Base-by-base conservation (phyloP, 140 eudicot species). In the Senecio squalidus region DNA sequence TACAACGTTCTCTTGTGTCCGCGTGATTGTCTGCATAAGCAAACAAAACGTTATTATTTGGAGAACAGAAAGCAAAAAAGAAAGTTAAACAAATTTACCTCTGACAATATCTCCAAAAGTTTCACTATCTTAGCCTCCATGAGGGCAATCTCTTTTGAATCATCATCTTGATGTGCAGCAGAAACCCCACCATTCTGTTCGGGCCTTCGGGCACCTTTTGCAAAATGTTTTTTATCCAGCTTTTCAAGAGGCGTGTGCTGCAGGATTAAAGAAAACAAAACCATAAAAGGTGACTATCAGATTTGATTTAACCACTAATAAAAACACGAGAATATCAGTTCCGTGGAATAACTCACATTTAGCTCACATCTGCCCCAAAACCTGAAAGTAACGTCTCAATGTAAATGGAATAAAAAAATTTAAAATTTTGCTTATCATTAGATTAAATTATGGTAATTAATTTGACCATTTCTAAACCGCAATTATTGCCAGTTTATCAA, bases 221-320 rank as follows among this genome's bases (percentile, higher is more conserved):
- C 84, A 75, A 92, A 92, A 59, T 86, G 98, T 56, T 84, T 92
- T 55, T 28, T 80, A 46, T 92, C 98, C 75, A 92, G 45, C 73
- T 86, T 81, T 44, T 92, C 96, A 70, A 87, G 95, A 59, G 98
- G 92, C 3, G 92, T 92, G 66, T 86, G 70, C 98, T 91, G 85
- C 74, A 74, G 46, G 17, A 21, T 44, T 25, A 54, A 9, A 26
- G 25, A 26, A 55, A 15, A 18, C 17, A 15, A 13, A 40, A n/a
- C n/a, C n/a, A n/a, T n/a, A 9, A 13, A 22, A 28, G 43, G 18
- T 14, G 15, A 13, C 30, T 40, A 53, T 62, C 11, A 36, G 66
- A 29, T 40, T 56, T 16, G 25, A 64, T 61, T 21, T 47, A 48
- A 4, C 5, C 17, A 52, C 15, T 38, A 47, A 36, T n/a, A 22